These are phyloP conservation scores for Catenaria anguillulae DNA, from an alignment of 371 early-diverging fungal species.

Conservation along the genomic window DNA sequence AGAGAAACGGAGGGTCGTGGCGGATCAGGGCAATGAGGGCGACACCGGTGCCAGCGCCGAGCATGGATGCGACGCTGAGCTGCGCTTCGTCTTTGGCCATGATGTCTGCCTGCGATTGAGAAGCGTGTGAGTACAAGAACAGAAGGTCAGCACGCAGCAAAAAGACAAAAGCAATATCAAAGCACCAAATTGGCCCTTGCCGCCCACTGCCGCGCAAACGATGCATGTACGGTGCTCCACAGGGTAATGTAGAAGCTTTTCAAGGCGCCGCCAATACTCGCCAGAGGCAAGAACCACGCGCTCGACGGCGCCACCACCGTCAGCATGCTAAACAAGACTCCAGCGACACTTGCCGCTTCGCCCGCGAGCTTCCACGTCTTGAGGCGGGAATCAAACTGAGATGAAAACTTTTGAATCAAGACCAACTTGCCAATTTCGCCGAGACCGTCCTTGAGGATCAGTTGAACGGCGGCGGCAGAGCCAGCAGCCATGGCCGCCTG, in stretches of 20 bases:
- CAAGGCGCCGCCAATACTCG: not conserved
- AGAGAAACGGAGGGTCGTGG: not conserved
- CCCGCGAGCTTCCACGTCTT: not conserved
- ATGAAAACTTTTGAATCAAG: not conserved
- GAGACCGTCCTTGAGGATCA: not conserved
- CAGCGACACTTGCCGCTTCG: not conserved
- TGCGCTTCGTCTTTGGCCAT: slow-evolving; percentile 1
- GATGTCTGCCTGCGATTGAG: not conserved
- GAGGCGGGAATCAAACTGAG: not conserved
- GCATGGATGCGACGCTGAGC: not conserved
- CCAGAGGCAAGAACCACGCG: not conserved
- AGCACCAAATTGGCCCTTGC: not conserved
- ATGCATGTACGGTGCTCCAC: not conserved
- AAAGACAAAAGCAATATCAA: no score
- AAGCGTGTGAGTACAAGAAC: no score
- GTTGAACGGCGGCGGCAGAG: not conserved
- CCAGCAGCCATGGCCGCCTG: not conserved
- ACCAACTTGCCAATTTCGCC: not conserved
- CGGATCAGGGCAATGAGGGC: not conserved
- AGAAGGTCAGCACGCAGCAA: no score
- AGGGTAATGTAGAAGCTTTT: not conserved
- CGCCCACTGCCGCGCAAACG: not conserved
- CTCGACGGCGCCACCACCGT: not conserved
- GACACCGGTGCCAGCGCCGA: not conserved
- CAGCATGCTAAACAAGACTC: not conserved